Conservation (phyloP, 306 rosid species). For the Fragaria ananassa region DNA sequence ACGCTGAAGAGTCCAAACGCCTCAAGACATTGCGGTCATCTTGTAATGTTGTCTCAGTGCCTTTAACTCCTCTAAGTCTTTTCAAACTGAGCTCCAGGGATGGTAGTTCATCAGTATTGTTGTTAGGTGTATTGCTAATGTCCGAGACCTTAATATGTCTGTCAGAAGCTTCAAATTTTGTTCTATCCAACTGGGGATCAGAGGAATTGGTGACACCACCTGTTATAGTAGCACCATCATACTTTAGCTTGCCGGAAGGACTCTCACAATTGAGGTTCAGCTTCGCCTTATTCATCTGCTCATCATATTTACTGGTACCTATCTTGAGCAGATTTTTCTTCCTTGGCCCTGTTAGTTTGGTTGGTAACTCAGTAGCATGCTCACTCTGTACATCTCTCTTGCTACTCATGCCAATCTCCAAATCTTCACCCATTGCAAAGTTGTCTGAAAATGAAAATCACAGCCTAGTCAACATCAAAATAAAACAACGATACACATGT, state of each 20-base stretch:
- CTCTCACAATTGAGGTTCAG: slow-evolving; percentile 44
- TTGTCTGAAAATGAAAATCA: slow-evolving; percentile 36
- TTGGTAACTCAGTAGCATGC: slow-evolving; percentile 37
- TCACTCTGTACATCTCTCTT: slow-evolving; percentile 38
- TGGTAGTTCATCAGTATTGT: slow-evolving; percentile 46
- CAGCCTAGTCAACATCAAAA: slow-evolving; percentile 6
- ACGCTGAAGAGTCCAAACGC: slow-evolving; percentile 74
- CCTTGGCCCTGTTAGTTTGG: slow-evolving; percentile 43
- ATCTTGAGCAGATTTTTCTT: slow-evolving; percentile 36
- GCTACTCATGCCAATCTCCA: slow-evolving; percentile 30
- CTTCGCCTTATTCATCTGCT: slow-evolving; percentile 47
- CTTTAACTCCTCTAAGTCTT: slow-evolving; percentile 69
- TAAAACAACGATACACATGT: background rate
- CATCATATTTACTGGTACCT: slow-evolving; percentile 46
- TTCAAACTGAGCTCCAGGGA: slow-evolving; percentile 69
- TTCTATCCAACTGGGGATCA: slow-evolving; percentile 44
- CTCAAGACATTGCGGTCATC: slow-evolving; percentile 71
- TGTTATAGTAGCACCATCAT: slow-evolving; percentile 39
- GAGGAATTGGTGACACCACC: slow-evolving; percentile 43
- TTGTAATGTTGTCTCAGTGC: slow-evolving; percentile 42
- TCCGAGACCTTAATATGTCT: slow-evolving; percentile 39
- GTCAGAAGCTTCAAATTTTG: slow-evolving; percentile 45
- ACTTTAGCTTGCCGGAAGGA: slow-evolving; percentile 47
- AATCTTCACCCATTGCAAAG: slow-evolving; percentile 32
- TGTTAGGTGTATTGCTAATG: slow-evolving; percentile 38